Base-by-base conservation (phyloP, 306 rosid species). In the Sechiopsis laciniata region DNA sequence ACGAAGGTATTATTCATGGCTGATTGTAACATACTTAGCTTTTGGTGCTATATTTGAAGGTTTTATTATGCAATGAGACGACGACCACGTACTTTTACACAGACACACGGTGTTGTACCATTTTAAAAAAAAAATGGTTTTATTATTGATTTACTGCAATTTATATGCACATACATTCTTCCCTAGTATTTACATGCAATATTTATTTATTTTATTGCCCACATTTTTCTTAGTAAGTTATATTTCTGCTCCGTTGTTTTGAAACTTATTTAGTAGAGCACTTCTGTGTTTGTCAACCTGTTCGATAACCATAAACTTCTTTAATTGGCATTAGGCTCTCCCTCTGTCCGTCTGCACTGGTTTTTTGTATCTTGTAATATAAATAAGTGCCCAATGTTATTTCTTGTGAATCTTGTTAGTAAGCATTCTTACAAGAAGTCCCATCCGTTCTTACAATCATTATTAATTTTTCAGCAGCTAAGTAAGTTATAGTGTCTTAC, bases 1-100 rank as follows among this genome's bases (percentile, higher is more conserved):
- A 91, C 99, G 4, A 90, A 89, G 97, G 97, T 91, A 75, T 69
- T 19, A 22, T 52, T 16, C 59, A 42, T 42, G 29, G 37, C 56
- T 20, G 5, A 68, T 68, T 62, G 32, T 48, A 7, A 20, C 56
- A 48, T 48, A 46, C 7, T 17, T 72, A 14, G 16, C 19, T 29
- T 55, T 67, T 53, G 75, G 53, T 71, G 26, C 61, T 54, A 53
- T 50, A 7, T 40, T 40, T 67, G 56, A 67, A 20, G 17, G 73
- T 67, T 67, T 15, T 6, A 21, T 13, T 45, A 66, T 66, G 55
- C 72, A 16, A 42, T 5, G 54, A 19, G 24, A 40, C 35, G 5
- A 19, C 6, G 52, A 42, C 17, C 72, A 42, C 54, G 5, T 10
- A 10, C 8, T 65, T 32, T n/a, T 8, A 35, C 71, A 4, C 53